Percentiles rank a stretch among this genome's conserved stretches.
Conservation (phyloP, 805 yeast species). For the Teunomyces aglyptinius region DNA sequence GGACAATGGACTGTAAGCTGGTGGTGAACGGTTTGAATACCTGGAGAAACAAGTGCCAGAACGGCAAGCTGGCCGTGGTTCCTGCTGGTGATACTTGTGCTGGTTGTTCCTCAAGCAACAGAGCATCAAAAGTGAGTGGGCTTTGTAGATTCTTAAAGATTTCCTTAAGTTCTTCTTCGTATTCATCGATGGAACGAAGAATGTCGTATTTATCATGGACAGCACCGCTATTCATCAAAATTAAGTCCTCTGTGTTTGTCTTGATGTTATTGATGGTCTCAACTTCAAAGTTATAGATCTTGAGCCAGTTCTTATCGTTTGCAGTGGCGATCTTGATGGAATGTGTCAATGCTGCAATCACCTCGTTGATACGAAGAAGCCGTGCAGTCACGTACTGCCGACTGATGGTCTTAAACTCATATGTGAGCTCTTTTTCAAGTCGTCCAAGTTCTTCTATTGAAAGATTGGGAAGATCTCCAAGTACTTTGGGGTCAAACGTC, state of each 20-base stretch:
- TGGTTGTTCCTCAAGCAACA: slow-evolving; percentile 13
- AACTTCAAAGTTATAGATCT: slow-evolving; percentile 32
- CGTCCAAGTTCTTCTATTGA: slow-evolving; percentile 5
- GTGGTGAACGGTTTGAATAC: slow-evolving; percentile 20
- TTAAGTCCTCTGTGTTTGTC: slow-evolving; percentile 30
- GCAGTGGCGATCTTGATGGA: slow-evolving; percentile 24
- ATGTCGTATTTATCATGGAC: slow-evolving; percentile 15
- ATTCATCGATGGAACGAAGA: slow-evolving; percentile 20
- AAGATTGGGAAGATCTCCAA: background rate
- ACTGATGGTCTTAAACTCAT: slow-evolving; percentile 25
- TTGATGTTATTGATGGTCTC: slow-evolving; percentile 32
- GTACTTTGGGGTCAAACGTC: slow-evolving; percentile 2
- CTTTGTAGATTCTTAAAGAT: slow-evolving; percentile 29
- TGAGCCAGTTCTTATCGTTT: slow-evolving; percentile 33
- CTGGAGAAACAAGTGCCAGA: slow-evolving; percentile 19
- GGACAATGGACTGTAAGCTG: slow-evolving; percentile 22
- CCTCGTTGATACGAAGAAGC: slow-evolving; percentile 25
- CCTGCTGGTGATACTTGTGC: background rate
- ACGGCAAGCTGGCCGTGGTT: slow-evolving; percentile 16
- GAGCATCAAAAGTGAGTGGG: slow-evolving; percentile 34
- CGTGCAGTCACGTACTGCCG: slow-evolving; percentile 27
- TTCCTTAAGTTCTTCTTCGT: slow-evolving; percentile 31
- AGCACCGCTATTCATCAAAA: slow-evolving; percentile 12
- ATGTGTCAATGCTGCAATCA: slow-evolving; percentile 21
- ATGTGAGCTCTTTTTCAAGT: slow-evolving; percentile 1